These are phyloP conservation scores for Medicago lupulina DNA, from an alignment of 306 rosid species.

Conservation along the genomic window DNA sequence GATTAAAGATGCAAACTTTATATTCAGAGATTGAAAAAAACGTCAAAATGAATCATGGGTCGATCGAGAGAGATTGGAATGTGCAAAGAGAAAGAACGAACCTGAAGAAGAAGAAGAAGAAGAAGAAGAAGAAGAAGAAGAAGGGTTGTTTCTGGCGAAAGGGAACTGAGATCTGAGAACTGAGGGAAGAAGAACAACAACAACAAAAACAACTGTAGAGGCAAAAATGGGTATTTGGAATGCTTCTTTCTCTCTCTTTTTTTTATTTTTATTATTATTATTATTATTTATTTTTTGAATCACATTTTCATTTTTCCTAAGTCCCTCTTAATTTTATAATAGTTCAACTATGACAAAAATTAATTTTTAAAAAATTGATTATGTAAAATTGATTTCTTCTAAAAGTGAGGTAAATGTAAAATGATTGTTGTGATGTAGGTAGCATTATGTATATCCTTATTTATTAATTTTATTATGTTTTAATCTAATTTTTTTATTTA, in stretches of 20 bases:
- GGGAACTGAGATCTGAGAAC: constrained; percentile 44
- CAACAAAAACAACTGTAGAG: not conserved
- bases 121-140: no score
- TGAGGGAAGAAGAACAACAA: not conserved
- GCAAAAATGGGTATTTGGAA: not conserved
- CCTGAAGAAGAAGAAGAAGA: no score
- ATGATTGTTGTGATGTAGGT: no score
- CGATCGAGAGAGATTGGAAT: constrained; percentile 6
- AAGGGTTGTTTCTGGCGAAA: constrained; percentile 15
- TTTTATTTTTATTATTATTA: not conserved
- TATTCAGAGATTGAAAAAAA: not conserved
- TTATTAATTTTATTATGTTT: no score
- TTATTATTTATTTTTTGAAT: not conserved
- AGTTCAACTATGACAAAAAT: no score
- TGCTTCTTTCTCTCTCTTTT: not conserved
- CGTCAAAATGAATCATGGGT: not conserved
- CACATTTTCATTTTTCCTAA: no score
- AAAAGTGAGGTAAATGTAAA: no score
- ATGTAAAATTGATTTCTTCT: no score
- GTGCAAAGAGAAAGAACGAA: constrained; percentile 18
- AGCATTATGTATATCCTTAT: no score
- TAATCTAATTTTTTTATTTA: no score
- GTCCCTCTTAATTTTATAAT: no score
- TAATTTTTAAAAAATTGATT: no score
- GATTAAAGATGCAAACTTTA: constrained; percentile 14